Evolutionary conservation across 1,284 basidiomycete genomes (phyloP), one percentile per base, ranked within the genome.

Genomic region (Termitomyces sp.): DNA sequence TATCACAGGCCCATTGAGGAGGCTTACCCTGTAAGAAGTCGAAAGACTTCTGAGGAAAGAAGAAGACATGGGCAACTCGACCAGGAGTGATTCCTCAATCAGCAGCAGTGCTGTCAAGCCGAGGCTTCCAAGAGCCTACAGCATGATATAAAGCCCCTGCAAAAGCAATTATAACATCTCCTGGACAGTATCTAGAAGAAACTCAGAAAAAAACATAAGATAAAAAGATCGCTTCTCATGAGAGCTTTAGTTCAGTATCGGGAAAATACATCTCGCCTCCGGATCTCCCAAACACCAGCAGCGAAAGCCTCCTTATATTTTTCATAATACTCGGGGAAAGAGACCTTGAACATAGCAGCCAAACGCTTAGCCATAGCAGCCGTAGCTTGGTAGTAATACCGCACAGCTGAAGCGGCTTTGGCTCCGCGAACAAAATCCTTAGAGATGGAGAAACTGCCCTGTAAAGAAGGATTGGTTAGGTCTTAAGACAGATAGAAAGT

Each of bases 221-320:
- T 33, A 13, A 35, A n/a, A 9, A 28, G 5, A 28, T 10, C 3
- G 7, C 16, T 3, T 18, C 45, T 46, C 9, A 46, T 18, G 14
- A 5, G 1, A 46, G 13, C 14, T 46, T 46, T 3, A 46, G 14
- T 28, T n/a, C 26, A 4, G 37, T 5, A 30, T 46, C 33, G 1
- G 45, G 7, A 46, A 45, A 45, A n/a, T 35, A 34, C 45, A 46
- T 46, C 9, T 57, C 48, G 9, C 62, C 57, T 10, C 56, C 57
- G 1, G 18, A 7, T 21, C 10, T 57, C 50, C 54, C 53, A 60
- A 5, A 57, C 54, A 0, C 64, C 62, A 10, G 61, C 62, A 1
- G 50, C 50, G 26, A 66, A 66, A 9, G 61, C 59, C 9, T 57
- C 18, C n/a, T 19, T 35, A 35, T 64, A 64, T 6, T 35, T 43